phyloP scores from a whole-genome alignment of 805 yeast species.

The Yarrowia divulgata region DNA sequence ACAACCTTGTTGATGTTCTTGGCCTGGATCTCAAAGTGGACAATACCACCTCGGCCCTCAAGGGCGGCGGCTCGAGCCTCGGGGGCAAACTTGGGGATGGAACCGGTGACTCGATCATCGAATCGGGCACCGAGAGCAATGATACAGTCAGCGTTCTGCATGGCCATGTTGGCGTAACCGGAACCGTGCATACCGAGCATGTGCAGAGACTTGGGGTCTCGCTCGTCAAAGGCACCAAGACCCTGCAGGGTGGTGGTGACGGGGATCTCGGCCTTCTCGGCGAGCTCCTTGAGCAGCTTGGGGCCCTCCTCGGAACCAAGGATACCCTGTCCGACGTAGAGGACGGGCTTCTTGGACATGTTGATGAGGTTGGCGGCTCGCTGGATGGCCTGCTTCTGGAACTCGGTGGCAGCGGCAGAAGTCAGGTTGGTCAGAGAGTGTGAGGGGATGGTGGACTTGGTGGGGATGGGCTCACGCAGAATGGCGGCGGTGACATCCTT shows the following conservation, averaged over 20 bases:
- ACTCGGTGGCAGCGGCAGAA: slow-evolving; percentile 70
- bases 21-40: slow-evolving; percentile 95
- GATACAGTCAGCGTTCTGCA: slow-evolving; percentile 92
- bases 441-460: slow-evolving; percentile 71
- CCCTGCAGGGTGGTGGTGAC: slow-evolving; percentile 96
- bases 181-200: slow-evolving; percentile 99
- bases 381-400: slow-evolving; percentile 73
- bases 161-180: slow-evolving; percentile 92
- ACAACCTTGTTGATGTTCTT: slow-evolving; percentile 98
- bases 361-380: slow-evolving; percentile 82
- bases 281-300: slow-evolving; percentile 73
- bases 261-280: slow-evolving; percentile 91
- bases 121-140: slow-evolving; percentile 96
- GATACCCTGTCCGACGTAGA: slow-evolving; percentile 93
- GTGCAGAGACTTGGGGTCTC: slow-evolving; percentile 86
- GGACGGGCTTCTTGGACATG: slow-evolving; percentile 82
- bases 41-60: slow-evolving; percentile 91
- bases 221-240: slow-evolving; percentile 93
- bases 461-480: slow-evolving; percentile 86
- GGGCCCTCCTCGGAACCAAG: slow-evolving; percentile 84
- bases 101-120: slow-evolving; percentile 97
- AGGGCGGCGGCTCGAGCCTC: slow-evolving; percentile 87
- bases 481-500: slow-evolving; percentile 97
- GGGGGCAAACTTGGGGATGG: slow-evolving; percentile 88
- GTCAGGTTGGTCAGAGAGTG: slow-evolving; percentile 74